Conservation (phyloP, 2,329 filamentous ascomycete species). For the Spiromastix sp. region DNA sequence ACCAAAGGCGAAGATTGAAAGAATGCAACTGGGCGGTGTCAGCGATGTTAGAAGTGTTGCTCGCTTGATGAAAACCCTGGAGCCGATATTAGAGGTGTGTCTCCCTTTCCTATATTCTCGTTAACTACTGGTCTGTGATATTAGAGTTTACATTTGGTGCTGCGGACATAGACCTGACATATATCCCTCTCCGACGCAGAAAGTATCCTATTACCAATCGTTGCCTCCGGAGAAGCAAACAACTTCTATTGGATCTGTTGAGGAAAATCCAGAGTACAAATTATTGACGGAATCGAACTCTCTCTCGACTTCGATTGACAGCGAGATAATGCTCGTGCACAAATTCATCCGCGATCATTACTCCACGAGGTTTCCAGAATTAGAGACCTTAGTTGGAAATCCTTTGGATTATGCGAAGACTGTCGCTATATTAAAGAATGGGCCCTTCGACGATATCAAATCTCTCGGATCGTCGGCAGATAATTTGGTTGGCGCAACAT, state of each 20-base stretch:
- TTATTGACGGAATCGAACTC: conserved; percentile 81
- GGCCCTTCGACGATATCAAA: conserved; percentile 82
- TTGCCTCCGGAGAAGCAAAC: conserved; percentile 55
- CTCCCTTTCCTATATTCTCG: conserved; percentile 14
- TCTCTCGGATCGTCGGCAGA: conserved; percentile 63
- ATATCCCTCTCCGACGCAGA: conserved; percentile 47
- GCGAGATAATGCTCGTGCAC: conserved; percentile 85
- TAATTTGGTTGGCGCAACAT: conserved; percentile 64
- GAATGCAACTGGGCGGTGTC: conserved; percentile 63
- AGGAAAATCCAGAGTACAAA: conserved; percentile 86
- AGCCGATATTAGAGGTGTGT: conserved; percentile 74
- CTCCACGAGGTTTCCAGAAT: conserved; percentile 82
- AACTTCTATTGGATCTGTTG: conserved; percentile 66
- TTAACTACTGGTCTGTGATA: conserved; percentile 16
- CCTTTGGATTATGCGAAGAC: conserved; percentile 93
- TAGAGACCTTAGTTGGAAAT: conserved; percentile 82
- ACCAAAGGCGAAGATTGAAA: conserved; percentile 54
- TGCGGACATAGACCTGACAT: conserved; percentile 55
- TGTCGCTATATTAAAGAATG: conserved; percentile 85
- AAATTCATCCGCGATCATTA: conserved; percentile 97
- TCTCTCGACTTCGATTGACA: conserved; percentile 83
- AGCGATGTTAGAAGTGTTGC: conserved; percentile 73
- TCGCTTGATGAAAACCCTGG: conserved; percentile 67
- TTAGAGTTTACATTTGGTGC: conserved; percentile 53
- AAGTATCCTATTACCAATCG: conserved; percentile 67